Evolutionary conservation across 495 filamentous ascomycete genomes (phyloP).

Genomic region (Cercophora newfieldiana): DNA sequence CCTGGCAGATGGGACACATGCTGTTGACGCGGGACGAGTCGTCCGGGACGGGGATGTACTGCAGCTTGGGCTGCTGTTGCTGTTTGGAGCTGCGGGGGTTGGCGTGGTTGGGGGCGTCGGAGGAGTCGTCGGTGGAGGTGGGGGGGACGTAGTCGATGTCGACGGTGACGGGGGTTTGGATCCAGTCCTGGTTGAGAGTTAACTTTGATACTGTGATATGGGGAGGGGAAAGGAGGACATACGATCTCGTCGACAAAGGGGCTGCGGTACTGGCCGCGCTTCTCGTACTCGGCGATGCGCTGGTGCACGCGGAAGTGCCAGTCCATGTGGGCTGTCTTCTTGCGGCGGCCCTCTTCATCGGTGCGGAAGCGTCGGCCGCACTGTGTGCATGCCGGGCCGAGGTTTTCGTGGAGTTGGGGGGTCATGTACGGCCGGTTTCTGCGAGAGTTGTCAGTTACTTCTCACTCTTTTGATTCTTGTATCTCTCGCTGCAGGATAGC

Average conservation of each 20-base stretch:
- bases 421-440: constrained; percentile 65
- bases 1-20: constrained; percentile 90
- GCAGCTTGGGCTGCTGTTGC: constrained; percentile 54
- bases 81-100: neutral
- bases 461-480: neutral
- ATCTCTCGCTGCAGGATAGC: neutral
- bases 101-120: neutral
- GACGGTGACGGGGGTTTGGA: constrained; percentile 72
- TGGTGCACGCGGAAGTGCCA: constrained; percentile 97
- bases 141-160: constrained; percentile 57
- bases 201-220: too few species aligned
- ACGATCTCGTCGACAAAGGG: constrained; percentile 94
- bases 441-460: constrained; percentile 19
- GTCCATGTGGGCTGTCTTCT: constrained; percentile 91
- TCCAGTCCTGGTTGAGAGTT: too few species aligned
- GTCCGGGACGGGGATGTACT: constrained; percentile 81
- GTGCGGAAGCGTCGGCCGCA: constrained; percentile 84
- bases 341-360: constrained; percentile 73
- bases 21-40: constrained; percentile 61
- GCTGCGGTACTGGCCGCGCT: constrained; percentile 80
- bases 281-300: constrained; percentile 77
- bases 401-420: constrained; percentile 69
- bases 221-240: too few species aligned
- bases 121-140: neutral
- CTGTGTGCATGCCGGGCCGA: constrained; percentile 82